Evolutionary conservation across 257 asterid species (phyloP).

Genomic region (Solanum lycopersicoides): DNA sequence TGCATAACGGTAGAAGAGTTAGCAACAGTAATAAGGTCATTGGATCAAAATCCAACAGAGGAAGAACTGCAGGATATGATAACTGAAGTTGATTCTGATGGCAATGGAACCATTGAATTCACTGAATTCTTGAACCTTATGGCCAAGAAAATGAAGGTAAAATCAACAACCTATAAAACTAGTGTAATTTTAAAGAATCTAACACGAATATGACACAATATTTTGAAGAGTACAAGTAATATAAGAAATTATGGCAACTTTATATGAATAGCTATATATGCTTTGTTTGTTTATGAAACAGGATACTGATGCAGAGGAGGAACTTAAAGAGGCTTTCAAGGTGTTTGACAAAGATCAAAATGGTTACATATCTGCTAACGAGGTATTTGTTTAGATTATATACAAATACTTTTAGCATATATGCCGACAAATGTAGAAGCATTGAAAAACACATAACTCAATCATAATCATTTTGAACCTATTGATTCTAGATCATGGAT

Average conservation of each 20-base stretch:
- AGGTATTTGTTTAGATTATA: constrained; percentile 6
- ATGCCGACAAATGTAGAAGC: neutral
- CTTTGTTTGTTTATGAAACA: neutral
- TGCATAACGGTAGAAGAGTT: constrained; percentile 37
- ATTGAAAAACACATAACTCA: neutral
- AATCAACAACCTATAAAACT: neutral
- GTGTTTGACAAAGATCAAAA: constrained; percentile 50
- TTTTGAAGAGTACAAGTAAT: no score
- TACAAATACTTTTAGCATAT: neutral
- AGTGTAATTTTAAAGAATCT: neutral
- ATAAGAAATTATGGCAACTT: neutral
- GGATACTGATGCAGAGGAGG: constrained; percentile 44
- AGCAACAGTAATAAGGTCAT: constrained; percentile 33
- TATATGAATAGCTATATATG: neutral
- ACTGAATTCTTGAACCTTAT: constrained; percentile 42
- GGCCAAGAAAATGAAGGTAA: constrained; percentile 39
- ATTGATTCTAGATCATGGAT: neutral
- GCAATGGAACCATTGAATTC: constrained; percentile 42
- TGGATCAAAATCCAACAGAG: constrained; percentile 41
- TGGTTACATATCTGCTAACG: constrained; percentile 42
- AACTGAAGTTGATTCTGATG: constrained; percentile 42
- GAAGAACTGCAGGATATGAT: constrained; percentile 41
- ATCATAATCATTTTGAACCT: neutral
- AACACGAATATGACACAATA: neutral
- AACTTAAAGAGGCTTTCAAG: constrained; percentile 43